These are phyloP conservation scores for Pyrenochaeta sp. DNA, from an alignment of 2,329 filamentous ascomycete species.

Conservation along the genomic window DNA sequence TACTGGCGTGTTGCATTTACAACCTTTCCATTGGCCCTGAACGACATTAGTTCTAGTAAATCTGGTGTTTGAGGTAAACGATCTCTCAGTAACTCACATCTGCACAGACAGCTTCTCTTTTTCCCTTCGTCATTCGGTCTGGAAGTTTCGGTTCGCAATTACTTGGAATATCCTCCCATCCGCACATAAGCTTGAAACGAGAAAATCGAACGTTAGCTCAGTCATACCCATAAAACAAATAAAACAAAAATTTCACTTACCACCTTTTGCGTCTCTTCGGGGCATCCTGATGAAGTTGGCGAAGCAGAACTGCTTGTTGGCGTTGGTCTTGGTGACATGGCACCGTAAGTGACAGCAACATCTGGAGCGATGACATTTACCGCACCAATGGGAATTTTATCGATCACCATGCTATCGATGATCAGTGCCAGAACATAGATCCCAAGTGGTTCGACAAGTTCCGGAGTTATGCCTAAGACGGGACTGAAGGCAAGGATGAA, in stretches of 20 bases:
- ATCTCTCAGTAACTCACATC: too few species aligned
- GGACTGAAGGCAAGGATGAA: background rate
- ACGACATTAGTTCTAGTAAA: too few species aligned
- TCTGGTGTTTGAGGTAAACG: too few species aligned
- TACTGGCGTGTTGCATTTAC: background rate
- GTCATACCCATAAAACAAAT: too few species aligned
- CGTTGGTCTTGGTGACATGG: background rate
- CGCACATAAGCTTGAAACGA: background rate
- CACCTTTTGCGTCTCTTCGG: background rate
- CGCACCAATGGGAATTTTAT: background rate
- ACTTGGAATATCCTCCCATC: background rate
- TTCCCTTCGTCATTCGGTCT: background rate
- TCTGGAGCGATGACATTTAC: background rate
- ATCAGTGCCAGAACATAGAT: background rate
- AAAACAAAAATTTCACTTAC: background rate
- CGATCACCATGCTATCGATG: background rate
- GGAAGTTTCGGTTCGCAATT: background rate
- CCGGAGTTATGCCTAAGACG: background rate
- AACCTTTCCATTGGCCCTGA: background rate
- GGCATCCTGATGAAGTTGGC: background rate
- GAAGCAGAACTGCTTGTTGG: background rate
- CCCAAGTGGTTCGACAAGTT: background rate
- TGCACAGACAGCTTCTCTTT: background rate
- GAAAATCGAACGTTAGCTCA: too few species aligned
- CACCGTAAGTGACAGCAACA: background rate